Conservation (phyloP, 805 yeast genomes). For the Wickerhamiella australiensis region DNA sequence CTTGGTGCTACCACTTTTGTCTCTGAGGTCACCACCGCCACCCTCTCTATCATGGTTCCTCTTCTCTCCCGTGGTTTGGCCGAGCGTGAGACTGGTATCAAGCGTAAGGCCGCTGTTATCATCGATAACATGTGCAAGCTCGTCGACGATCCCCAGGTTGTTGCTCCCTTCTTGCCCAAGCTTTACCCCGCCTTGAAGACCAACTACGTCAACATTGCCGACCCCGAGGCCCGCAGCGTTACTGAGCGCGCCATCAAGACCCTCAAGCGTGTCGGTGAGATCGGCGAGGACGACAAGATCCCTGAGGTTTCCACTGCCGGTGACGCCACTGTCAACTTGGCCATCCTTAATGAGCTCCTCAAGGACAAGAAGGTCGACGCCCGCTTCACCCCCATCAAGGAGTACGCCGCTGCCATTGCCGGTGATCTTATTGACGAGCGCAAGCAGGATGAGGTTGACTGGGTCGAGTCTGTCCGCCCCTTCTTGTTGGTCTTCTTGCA, state of each 20-base stretch:
- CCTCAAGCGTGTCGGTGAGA: slow-evolving; percentile 97
- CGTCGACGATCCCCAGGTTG: slow-evolving; percentile 99
- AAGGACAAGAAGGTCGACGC: slow-evolving; percentile 48
- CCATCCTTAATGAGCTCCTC: slow-evolving; percentile 63
- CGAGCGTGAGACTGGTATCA: slow-evolving; percentile 98
- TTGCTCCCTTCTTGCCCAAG: slow-evolving; percentile 96
- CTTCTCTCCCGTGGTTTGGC: slow-evolving; percentile 98
- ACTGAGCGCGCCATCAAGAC: slow-evolving; percentile 95
- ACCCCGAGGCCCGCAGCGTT: slow-evolving; percentile 99
- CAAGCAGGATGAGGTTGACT: slow-evolving; percentile 78
- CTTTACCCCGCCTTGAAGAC: slow-evolving; percentile 92
- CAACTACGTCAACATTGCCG: slow-evolving; percentile 94
- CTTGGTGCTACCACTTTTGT: slow-evolving; percentile 99
- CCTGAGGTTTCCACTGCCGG: slow-evolving; percentile 99
- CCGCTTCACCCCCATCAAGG: slow-evolving; percentile 68
- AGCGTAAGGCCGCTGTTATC: slow-evolving; percentile 99
- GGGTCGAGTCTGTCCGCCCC: slow-evolving; percentile 82
- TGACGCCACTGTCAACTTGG: slow-evolving; percentile 80
- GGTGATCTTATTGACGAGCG: slow-evolving; percentile 99
- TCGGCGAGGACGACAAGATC: slow-evolving; percentile 74
- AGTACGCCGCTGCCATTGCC: slow-evolving; percentile 88
- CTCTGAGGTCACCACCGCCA: slow-evolving; percentile 98
- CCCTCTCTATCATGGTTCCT: slow-evolving; percentile 98
- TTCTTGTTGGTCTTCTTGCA: slow-evolving; percentile 93
- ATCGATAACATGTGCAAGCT: slow-evolving; percentile 99